Conservation (phyloP, 164 flowering plant species). For the Brasenia schreberi region DNA sequence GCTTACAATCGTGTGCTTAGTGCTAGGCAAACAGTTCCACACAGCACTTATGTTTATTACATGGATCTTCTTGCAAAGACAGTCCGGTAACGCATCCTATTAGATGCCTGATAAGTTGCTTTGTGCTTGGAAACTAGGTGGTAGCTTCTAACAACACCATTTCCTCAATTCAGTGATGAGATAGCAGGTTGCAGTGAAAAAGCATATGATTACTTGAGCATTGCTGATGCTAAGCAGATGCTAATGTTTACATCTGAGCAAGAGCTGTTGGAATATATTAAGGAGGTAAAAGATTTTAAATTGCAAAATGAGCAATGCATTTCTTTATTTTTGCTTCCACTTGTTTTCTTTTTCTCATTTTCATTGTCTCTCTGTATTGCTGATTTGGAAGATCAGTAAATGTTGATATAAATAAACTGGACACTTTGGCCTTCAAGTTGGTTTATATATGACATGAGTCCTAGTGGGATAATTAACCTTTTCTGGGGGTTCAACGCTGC, state of each 20-base stretch:
- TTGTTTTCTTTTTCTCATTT: neutral
- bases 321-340: no score
- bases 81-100: slow-evolving; percentile 39
- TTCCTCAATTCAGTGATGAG: slow-evolving; percentile 56
- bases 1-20: slow-evolving; percentile 79
- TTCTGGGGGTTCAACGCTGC: neutral
- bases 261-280: slow-evolving; percentile 47
- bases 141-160: neutral
- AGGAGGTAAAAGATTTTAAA: slow-evolving; percentile 31
- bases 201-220: slow-evolving; percentile 70
- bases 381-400: neutral
- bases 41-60: slow-evolving; percentile 65
- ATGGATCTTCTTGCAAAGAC: slow-evolving; percentile 84
- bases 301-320: neutral
- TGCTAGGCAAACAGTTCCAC: slow-evolving; percentile 73
- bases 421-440: neutral
- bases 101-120: neutral
- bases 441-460: neutral
- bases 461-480: neutral
- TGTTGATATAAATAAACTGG: neutral
- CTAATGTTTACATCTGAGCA: slow-evolving; percentile 52
- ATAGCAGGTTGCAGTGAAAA: slow-evolving; percentile 95
- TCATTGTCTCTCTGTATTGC: neutral
- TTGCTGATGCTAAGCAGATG: slow-evolving; percentile 56
- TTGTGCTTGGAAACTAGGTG: neutral